Evolutionary conservation across 768 basidiomycete genomes (phyloP).

Genomic region (Serendipita vermifera): DNA sequence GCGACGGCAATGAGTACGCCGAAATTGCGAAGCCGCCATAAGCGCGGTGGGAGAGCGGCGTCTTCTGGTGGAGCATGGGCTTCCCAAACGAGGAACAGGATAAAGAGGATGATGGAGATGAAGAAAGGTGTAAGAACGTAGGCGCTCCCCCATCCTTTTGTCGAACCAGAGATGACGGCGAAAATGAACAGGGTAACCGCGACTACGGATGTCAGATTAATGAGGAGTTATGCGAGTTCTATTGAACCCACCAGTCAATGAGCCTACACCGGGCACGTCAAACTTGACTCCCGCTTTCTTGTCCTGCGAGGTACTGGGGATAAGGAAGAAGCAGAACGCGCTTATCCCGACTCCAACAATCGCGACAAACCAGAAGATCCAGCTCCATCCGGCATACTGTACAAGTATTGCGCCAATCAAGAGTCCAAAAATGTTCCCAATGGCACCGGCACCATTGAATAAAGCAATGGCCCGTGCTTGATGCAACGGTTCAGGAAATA

Average conservation of each 20-base stretch:
- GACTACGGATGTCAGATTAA: no score
- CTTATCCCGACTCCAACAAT: conserved; percentile 8
- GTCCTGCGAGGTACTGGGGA: neutral
- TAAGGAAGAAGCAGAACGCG: neutral
- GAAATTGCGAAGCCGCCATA: conserved; percentile 9
- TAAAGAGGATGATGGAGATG: neutral
- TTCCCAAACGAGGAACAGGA: conserved; percentile 5
- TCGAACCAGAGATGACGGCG: conserved; percentile 9
- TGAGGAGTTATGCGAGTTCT: no score
- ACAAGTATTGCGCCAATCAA: conserved; percentile 12
- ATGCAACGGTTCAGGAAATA: conserved; percentile 34
- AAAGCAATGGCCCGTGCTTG: conserved; percentile 37
- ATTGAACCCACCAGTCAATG: no score
- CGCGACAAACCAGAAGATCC: conserved; percentile 12
- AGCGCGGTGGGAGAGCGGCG: neutral
- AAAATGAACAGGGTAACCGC: conserved; percentile 20
- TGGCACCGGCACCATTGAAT: conserved; percentile 34
- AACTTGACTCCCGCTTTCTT: neutral
- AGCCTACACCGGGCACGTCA: no score
- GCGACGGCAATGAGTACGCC: conserved; percentile 7
- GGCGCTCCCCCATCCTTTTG: conserved; percentile 7
- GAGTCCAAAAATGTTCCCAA: conserved; percentile 27
- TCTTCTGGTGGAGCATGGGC: neutral
- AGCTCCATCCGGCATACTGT: conserved; percentile 3
- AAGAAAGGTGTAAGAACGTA: conserved; percentile 4